phyloP scores from a whole-genome alignment of 768 basidiomycete species.

The Boletus edulis region DNA sequence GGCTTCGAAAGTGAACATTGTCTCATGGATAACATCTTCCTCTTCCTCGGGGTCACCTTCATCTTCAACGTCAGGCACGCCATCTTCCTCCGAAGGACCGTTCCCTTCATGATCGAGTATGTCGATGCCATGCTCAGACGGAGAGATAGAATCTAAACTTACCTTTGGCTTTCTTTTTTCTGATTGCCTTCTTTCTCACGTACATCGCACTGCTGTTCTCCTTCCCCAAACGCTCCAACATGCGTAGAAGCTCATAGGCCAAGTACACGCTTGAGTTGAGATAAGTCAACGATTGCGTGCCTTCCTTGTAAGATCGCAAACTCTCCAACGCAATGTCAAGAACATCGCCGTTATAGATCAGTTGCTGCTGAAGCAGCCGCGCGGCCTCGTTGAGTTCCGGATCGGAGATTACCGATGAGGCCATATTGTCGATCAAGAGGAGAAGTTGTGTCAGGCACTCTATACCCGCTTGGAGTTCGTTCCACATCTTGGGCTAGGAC shows the following conservation, averaged over 20 bases:
- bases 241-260: constrained; percentile 78
- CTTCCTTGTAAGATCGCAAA: constrained; percentile 74
- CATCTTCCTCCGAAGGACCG: constrained; percentile 51
- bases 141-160: constrained; percentile 36
- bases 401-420: constrained; percentile 42
- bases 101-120: constrained; percentile 31
- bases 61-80: constrained; percentile 66
- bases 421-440: constrained; percentile 84
- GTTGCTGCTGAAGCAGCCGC: constrained; percentile 78
- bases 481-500: constrained; percentile 86
- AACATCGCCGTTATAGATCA: constrained; percentile 94
- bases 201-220: constrained; percentile 64
- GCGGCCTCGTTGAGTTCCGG: constrained; percentile 66
- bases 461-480: constrained; percentile 89
- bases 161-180: constrained; percentile 49
- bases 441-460: constrained; percentile 93
- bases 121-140: constrained; percentile 10
- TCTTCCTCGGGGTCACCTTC: constrained; percentile 56
- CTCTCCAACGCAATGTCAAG: constrained; percentile 85
- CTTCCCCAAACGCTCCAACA: constrained; percentile 89
- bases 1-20: constrained; percentile 86
- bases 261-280: constrained; percentile 85
- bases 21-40: constrained; percentile 73
- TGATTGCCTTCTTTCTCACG: constrained; percentile 60
- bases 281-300: constrained; percentile 75